Conservation (phyloP, 306 rosid genomes). For the Comarum palustre region DNA sequence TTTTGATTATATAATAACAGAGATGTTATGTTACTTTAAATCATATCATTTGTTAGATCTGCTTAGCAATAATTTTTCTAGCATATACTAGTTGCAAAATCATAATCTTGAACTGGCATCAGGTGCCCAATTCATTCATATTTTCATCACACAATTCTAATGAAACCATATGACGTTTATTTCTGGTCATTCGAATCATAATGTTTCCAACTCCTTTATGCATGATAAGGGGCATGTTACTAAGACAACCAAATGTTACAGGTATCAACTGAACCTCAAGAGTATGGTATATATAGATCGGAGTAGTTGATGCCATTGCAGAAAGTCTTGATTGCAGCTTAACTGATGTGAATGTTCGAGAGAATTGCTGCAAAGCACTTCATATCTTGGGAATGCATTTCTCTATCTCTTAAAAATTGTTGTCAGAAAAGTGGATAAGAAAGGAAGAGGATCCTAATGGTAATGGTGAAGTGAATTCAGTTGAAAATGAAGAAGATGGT, state of each 20-base stretch:
- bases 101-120: not conserved
- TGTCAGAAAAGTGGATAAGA: conserved; percentile 38
- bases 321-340: conserved; percentile 64
- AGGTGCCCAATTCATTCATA: not conserved
- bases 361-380: conserved; percentile 63
- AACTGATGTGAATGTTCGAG: conserved; percentile 40
- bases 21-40: not conserved
- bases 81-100: not conserved
- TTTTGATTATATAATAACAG: not conserved
- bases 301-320: conserved; percentile 58
- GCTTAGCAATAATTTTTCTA: not conserved
- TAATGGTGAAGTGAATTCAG: conserved; percentile 20
- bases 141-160: not conserved
- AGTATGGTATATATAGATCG: conserved; percentile 46
- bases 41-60: not conserved
- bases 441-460: conserved; percentile 35
- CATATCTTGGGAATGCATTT: conserved; percentile 56
- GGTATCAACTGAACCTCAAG: conserved; percentile 52
- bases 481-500: conserved; percentile 33
- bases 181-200: not conserved
- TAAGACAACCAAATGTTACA: conserved; percentile 26
- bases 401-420: conserved; percentile 44
- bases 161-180: not conserved
- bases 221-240: conserved; percentile 12
- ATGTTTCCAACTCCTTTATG: not conserved